These are phyloP conservation scores for Beauveria brongniartii DNA, from an alignment of 2,329 filamentous ascomycete species.

Conservation along the genomic window DNA sequence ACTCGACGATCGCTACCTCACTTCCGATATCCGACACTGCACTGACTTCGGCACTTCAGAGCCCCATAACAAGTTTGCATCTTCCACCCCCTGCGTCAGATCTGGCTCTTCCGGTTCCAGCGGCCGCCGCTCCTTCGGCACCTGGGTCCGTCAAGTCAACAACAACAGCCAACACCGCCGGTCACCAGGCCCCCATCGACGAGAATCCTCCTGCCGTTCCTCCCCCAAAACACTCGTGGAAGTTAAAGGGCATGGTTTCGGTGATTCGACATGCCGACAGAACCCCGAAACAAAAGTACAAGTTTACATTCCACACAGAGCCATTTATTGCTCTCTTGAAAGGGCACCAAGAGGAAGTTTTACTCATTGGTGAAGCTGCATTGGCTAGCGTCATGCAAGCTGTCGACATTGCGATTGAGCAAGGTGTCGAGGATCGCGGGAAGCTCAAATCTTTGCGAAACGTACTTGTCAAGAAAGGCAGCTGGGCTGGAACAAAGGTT, in stretches of 20 bases:
- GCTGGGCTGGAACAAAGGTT: constrained; percentile 92
- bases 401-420: constrained; percentile 69
- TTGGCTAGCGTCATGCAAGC: constrained; percentile 83
- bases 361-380: constrained; percentile 86
- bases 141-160: constrained; percentile 28
- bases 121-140: constrained; percentile 22
- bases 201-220: constrained; percentile 50
- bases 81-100: constrained; percentile 27
- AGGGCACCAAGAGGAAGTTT: constrained; percentile 91
- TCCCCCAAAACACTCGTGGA: constrained; percentile 88
- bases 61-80: constrained; percentile 27
- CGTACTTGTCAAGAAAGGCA: constrained; percentile 84
- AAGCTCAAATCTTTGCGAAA: constrained; percentile 84
- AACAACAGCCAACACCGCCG: constrained; percentile 19
- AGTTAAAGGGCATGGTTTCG: constrained; percentile 93
- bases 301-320: constrained; percentile 96
- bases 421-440: constrained; percentile 72
- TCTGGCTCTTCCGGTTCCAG: constrained; percentile 16
- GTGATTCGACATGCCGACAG: constrained; percentile 95
- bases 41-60: constrained; percentile 27
- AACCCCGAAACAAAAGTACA: constrained; percentile 98
- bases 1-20: constrained; percentile 18
- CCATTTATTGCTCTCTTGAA: constrained; percentile 93
- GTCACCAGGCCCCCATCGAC: constrained; percentile 15
- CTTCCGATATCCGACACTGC: constrained; percentile 26